Conservation (phyloP, 495 filamentous ascomycete species). For the Daldinia bambusicola region DNA sequence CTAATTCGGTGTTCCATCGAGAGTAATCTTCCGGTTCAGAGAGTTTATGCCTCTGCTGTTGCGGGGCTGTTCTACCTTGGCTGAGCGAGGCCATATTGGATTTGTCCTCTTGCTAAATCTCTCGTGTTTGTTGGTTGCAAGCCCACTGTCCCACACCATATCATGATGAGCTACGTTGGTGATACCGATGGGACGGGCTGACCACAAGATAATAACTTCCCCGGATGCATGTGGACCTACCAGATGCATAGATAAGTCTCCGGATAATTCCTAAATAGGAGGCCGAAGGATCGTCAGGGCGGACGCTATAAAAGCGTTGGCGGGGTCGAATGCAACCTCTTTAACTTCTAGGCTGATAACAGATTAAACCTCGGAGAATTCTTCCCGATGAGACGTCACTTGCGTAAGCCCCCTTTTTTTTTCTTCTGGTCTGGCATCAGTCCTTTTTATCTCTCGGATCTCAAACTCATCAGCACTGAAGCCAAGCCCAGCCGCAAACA, state of each 20-base stretch:
- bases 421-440: too few species aligned
- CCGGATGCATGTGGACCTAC: too few species aligned
- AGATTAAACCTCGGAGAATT: neutral
- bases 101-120: constrained; percentile 10
- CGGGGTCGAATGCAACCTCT: constrained; percentile 15
- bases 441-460: too few species aligned
- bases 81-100: constrained; percentile 30
- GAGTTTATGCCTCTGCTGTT: constrained; percentile 23
- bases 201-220: neutral
- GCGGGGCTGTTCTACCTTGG: neutral
- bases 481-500: too few species aligned
- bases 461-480: too few species aligned
- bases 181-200: neutral
- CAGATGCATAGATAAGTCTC: too few species aligned
- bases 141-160: neutral
- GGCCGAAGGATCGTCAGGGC: too few species aligned
- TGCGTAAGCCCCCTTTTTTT: too few species aligned
- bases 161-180: neutral
- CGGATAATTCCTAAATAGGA: too few species aligned
- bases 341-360: constrained; percentile 8
- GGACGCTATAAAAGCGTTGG: neutral
- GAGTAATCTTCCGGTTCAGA: constrained; percentile 21
- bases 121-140: neutral
- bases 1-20: constrained; percentile 35
- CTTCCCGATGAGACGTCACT: neutral